Evolutionary conservation across 768 basidiomycete genomes (phyloP), one percentile per base, ranked within the genome.

Genomic region (Termitomyces sp.): DNA sequence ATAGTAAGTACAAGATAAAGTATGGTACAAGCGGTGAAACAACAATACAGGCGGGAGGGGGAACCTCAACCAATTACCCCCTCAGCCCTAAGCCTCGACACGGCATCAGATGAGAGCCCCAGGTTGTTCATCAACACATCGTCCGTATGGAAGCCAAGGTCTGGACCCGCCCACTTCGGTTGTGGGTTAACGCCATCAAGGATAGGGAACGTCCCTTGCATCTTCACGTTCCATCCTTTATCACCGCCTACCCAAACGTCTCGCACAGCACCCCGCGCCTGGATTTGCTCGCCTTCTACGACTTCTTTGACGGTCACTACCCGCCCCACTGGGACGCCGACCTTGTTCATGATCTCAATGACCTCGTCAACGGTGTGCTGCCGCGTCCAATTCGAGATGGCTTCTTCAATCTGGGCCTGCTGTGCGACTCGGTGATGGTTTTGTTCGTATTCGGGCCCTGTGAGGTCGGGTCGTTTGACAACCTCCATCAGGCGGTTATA

Each of bases 111-210:
- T 16, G 65, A 67, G 54, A 83, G 56, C 4, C 76, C 77, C 49
- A 84, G 64, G 31, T 82, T 77, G 0, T 67, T 62, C 56, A 46
- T 73, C 57, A 85, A 62, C 19, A 84, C 75, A 42, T 79, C 74
- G 17, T 80, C 74, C 0, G 83, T 85, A 65, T 84, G 83, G 52
- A 72, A 68, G 4, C 87, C 87, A n/a, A 89, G 71, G 58, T 86
- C 76, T 2, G 86, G 87, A 0, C 86, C 87, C 27, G 85, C 86
- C 86, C 86, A 89, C 59, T 75, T 78, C 1, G 86, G 85, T 61
- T 74, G 74, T 5, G 80, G 70, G 42, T 84, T 76, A 27, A 80
- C 80, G 14, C 83, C 85, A 57, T 86, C 80, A 53, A 89, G 66
- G 51, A 83, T 68, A 7, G 87, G 87, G 59, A 84, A 84, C 27